A percentile compares a stretch with the other conserved stretches of the same genome.
These are phyloP conservation scores for Coniosporium apollinis DNA, from an alignment of 495 filamentous ascomycete genomes.

Conservation along the genomic window DNA sequence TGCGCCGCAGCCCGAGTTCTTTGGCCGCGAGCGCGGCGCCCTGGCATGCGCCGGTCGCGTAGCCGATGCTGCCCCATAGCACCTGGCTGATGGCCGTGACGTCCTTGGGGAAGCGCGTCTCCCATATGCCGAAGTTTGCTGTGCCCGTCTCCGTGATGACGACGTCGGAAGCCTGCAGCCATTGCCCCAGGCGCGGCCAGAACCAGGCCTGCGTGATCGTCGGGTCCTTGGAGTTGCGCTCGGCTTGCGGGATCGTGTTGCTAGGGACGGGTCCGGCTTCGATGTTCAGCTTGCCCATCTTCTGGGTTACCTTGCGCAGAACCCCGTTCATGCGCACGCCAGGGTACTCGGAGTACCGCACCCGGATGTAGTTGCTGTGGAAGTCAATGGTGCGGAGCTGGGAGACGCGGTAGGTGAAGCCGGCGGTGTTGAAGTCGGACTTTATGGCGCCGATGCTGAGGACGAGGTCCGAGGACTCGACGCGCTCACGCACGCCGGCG, in stretches of 20 bases:
- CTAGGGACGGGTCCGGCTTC: conserved; percentile 24
- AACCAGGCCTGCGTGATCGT: conserved; percentile 72
- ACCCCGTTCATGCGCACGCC: conserved; percentile 74
- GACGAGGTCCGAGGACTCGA: conserved; percentile 71
- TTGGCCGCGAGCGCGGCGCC: conserved; percentile 32
- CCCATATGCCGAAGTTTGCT: conserved; percentile 78
- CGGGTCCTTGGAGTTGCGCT: conserved; percentile 28
- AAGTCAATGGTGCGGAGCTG: conserved; percentile 79
- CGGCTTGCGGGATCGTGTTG: conserved; percentile 41
- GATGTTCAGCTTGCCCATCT: conserved; percentile 35
- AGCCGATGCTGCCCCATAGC: conserved; percentile 72
- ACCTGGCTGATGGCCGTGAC: conserved; percentile 71
- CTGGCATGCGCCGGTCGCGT: conserved; percentile 19
- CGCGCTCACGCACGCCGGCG: conserved; percentile 47
- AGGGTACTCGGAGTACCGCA: conserved; percentile 47
- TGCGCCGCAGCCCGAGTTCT: conserved; percentile 19
- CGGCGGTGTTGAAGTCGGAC: conserved; percentile 82
- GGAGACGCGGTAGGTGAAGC: conserved; percentile 71
- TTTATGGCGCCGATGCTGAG: conserved; percentile 69
- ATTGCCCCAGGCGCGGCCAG: conserved; percentile 68
- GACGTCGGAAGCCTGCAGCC: conserved; percentile 58
- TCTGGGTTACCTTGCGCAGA: conserved; percentile 52
- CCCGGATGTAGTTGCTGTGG: conserved; percentile 58
- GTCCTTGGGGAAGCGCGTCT: conserved; percentile 60
- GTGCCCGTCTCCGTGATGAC: conserved; percentile 84